Percentiles rank a stretch among this genome's conserved stretches.
Conservation (phyloP, 2,329 filamentous ascomycete genomes). For the Teratosphaeria epicoccoides region DNA sequence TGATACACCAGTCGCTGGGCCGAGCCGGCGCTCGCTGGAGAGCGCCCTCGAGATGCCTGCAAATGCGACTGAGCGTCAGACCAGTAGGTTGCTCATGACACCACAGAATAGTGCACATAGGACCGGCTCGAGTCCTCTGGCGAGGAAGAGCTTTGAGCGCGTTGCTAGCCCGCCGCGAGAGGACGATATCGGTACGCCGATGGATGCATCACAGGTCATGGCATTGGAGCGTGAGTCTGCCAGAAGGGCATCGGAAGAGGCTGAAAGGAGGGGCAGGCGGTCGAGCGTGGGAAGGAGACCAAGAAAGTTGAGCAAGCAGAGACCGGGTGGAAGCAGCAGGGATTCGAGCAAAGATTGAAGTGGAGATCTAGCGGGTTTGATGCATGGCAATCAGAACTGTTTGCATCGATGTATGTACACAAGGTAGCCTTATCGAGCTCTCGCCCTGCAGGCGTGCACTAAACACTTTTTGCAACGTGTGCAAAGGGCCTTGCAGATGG, state of each 20-base stretch:
- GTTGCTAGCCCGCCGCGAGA: constrained; percentile 5
- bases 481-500: too few species aligned
- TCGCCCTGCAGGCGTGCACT: too few species aligned
- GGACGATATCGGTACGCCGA: not conserved
- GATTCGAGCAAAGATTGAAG: not conserved
- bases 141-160: constrained; percentile 31
- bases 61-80: not conserved
- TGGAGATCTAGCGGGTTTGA: not conserved
- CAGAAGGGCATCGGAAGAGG: constrained; percentile 1
- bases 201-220: constrained; percentile 7
- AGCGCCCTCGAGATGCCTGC: not conserved
- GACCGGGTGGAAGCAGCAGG: not conserved
- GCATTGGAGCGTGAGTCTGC: constrained; percentile 5
- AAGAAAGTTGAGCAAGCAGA: constrained; percentile 4
- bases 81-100: not conserved
- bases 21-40: not conserved
- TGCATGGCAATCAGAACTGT: not conserved
- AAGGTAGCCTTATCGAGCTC: too few species aligned
- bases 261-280: constrained; percentile 1
- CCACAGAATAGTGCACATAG: constrained; percentile 9
- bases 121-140: constrained; percentile 36
- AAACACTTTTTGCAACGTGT: too few species aligned
- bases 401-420: too few species aligned
- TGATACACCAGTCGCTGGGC: not conserved
- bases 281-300: not conserved